phyloP scores from a whole-genome alignment of 192 early-diverging fungal species.

The Funneliformis geosporum region DNA sequence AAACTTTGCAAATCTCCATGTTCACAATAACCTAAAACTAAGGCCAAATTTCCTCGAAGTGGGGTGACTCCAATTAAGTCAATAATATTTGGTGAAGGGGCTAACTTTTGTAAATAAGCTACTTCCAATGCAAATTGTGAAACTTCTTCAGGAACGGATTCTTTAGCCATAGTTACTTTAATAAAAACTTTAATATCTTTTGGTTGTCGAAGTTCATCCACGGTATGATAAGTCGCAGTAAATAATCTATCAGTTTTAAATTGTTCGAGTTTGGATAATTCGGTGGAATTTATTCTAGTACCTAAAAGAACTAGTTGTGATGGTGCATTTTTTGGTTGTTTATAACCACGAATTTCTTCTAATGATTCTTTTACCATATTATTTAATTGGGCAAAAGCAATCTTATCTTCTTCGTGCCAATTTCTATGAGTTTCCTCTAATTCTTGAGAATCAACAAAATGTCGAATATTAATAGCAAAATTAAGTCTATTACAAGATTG shows the following conservation, averaged over 20 bases:
- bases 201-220: neutral
- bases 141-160: neutral
- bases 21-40: conserved; percentile 27
- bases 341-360: conserved; percentile 18
- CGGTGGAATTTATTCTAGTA: neutral
- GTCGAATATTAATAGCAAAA: conserved; percentile 25
- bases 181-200: conserved; percentile 15
- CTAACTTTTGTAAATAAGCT: conserved; percentile 26
- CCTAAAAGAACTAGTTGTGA: neutral
- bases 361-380: conserved; percentile 28
- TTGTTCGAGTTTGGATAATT: conserved; percentile 13
- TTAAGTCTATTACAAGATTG: conserved; percentile 25
- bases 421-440: neutral
- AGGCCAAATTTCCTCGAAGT: conserved; percentile 1
- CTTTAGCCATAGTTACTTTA: conserved; percentile 20
- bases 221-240: conserved; percentile 16
- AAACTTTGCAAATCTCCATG: conserved; percentile 25
- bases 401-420: conserved; percentile 28
- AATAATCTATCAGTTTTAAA: conserved; percentile 23
- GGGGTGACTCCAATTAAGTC: conserved; percentile 25
- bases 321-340: neutral
- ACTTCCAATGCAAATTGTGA: conserved; percentile 20
- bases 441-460: conserved; percentile 26
- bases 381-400: conserved; percentile 26
- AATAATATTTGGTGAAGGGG: conserved; percentile 27